Evolutionary conservation across 2,329 filamentous ascomycete genomes (phyloP).

Genomic region (Dactylellina sp.): DNA sequence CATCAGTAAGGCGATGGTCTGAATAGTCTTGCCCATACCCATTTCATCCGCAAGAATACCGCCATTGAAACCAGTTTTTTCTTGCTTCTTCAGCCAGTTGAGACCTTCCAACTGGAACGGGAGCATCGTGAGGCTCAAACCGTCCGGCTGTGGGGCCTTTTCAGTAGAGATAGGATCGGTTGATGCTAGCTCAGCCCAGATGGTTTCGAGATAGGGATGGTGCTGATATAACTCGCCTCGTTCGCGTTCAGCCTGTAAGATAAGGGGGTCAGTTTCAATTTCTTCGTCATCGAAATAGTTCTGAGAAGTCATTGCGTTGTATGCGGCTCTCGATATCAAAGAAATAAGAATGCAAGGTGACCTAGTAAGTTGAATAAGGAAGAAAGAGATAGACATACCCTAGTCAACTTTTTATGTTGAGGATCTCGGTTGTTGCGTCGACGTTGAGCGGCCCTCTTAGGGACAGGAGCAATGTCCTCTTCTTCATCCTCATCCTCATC

Average conservation of each 20-base stretch:
- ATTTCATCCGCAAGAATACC: constrained; percentile 96
- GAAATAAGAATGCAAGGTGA: constrained; percentile 62
- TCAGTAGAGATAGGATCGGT: constrained; percentile 74
- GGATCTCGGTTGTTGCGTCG: constrained; percentile 20
- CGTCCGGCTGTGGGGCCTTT: constrained; percentile 76
- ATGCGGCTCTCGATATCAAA: constrained; percentile 59
- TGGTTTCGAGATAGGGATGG: constrained; percentile 82
- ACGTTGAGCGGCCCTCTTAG: background rate
- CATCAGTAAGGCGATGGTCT: constrained; percentile 98
- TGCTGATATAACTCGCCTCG: constrained; percentile 77
- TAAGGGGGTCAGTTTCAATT: constrained; percentile 24
- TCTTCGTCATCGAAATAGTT: background rate
- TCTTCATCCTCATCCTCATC: constrained; percentile 57
- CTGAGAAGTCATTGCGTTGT: constrained; percentile 61
- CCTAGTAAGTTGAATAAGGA: constrained; percentile 47
- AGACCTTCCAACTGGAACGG: constrained; percentile 93
- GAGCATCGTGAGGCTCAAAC: constrained; percentile 86
- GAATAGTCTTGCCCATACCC: constrained; percentile 98
- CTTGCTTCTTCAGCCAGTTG: constrained; percentile 93
- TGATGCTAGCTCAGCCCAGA: constrained; percentile 83
- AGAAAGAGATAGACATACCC: constrained; percentile 52
- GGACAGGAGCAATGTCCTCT: constrained; percentile 51
- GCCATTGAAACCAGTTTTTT: constrained; percentile 84
- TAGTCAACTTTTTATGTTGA: constrained; percentile 51
- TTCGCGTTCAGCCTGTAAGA: constrained; percentile 66